These are phyloP conservation scores for Taxillus chinensis DNA, from an alignment of 164 flowering plant species.

Conservation along the genomic window DNA sequence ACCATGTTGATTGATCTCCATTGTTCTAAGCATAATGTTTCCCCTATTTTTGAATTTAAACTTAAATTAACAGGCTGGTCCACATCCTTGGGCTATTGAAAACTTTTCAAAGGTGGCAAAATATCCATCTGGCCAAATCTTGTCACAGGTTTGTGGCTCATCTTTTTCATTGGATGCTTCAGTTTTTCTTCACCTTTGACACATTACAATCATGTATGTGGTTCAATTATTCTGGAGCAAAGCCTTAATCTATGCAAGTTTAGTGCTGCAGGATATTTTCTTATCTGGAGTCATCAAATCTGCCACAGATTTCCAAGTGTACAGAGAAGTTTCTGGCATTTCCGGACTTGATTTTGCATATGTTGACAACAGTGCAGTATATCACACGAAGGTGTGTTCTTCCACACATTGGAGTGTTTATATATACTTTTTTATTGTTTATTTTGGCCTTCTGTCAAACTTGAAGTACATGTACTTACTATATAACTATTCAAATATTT, in stretches of 20 bases:
- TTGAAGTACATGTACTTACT: too few species aligned
- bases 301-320: constrained; percentile 80
- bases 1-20: background rate
- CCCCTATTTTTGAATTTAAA: constrained; percentile 5
- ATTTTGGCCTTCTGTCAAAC: background rate
- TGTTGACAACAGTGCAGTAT: constrained; percentile 60
- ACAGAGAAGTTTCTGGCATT: constrained; percentile 71
- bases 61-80: constrained; percentile 56
- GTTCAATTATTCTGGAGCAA: background rate
- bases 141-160: constrained; percentile 54
- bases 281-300: constrained; percentile 60
- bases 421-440: background rate
- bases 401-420: background rate
- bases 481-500: too few species aligned
- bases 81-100: constrained; percentile 86
- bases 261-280: constrained; percentile 59
- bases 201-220: background rate
- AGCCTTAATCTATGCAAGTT: background rate
- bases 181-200: background rate
- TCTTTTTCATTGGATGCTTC: background rate
- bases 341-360: constrained; percentile 85
- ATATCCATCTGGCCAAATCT: constrained; percentile 74
- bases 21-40: background rate
- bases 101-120: constrained; percentile 73
- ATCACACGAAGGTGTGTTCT: constrained; percentile 68